A percentile compares a stretch with the other conserved stretches of the same genome.
Evolutionary conservation across 345 rosid species (phyloP).

Genomic region (Sisymbrium altissimum): DNA sequence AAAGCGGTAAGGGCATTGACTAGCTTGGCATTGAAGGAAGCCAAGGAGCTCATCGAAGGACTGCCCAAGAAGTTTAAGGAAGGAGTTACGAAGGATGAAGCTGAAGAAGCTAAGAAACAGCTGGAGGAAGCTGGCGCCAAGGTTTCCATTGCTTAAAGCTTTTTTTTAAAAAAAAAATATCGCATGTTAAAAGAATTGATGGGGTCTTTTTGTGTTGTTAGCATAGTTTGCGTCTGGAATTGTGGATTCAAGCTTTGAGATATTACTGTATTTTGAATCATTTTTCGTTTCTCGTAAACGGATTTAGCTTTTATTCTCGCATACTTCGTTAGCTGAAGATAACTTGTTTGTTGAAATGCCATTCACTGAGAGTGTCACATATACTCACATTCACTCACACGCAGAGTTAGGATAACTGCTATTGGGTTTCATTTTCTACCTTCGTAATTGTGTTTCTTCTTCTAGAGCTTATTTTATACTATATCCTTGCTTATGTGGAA

Average conservation of each 20-base stretch:
- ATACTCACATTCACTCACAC: too few species aligned
- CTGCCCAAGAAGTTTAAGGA: slow-evolving; percentile 88
- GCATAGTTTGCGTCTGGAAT: too few species aligned
- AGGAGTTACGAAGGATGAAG: slow-evolving; percentile 71
- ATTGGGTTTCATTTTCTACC: too few species aligned
- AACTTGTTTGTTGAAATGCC: slow-evolving; percentile 28
- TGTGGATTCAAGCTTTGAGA: slow-evolving; percentile 13
- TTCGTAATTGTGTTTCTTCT: too few species aligned
- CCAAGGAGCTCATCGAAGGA: slow-evolving; percentile 81
- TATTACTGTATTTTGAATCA: slow-evolving; percentile 10
- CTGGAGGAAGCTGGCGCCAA: slow-evolving; percentile 90
- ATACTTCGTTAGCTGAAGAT: not conserved
- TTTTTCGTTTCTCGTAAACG: not conserved
- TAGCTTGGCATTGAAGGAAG: slow-evolving; percentile 82
- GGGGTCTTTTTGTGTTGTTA: too few species aligned
- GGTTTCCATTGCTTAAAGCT: slow-evolving; percentile 54
- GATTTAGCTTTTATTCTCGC: fast-evolving
- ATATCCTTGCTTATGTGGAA: too few species aligned
- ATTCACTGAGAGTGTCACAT: too few species aligned
- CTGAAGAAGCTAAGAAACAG: slow-evolving; percentile 81
- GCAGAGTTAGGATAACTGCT: too few species aligned
- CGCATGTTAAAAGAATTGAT: too few species aligned
- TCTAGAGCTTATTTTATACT: too few species aligned
- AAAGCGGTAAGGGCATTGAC: slow-evolving; percentile 76
- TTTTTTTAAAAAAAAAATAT: too few species aligned